phyloP scores from a whole-genome alignment of 2,329 filamentous ascomycete genomes.

The Escovopsis sp. region DNA sequence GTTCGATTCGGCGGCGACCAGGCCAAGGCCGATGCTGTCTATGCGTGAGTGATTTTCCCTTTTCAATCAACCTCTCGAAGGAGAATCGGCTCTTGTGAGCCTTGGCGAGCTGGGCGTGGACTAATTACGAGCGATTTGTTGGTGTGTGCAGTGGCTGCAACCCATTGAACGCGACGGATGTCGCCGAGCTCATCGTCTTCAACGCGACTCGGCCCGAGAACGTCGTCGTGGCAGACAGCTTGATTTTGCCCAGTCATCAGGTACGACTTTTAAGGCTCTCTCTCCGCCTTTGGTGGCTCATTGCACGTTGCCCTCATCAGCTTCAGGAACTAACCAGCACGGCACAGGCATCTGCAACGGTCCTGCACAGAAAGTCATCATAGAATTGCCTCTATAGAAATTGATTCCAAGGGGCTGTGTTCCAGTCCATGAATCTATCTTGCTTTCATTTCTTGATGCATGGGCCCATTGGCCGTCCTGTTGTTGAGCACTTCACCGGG shows the following conservation, averaged over 20 bases:
- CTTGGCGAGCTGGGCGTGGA: too few relatives aligned
- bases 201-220: slow-evolving; percentile 73
- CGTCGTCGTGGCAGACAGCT: slow-evolving; percentile 74
- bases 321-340: not conserved
- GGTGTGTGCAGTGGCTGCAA: slow-evolving; percentile 45
- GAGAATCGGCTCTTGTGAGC: too few relatives aligned
- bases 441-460: not conserved
- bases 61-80: not conserved
- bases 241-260: slow-evolving; percentile 84
- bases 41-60: slow-evolving; percentile 47
- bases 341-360: slow-evolving; percentile 19
- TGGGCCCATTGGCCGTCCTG: not conserved
- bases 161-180: slow-evolving; percentile 76
- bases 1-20: slow-evolving; percentile 83
- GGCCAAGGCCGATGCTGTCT: slow-evolving; percentile 76
- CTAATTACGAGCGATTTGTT: too few relatives aligned
- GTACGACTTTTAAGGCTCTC: slow-evolving; percentile 24
- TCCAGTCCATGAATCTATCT: too few relatives aligned
- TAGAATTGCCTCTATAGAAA: not conserved
- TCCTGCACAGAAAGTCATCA: slow-evolving; percentile 14
- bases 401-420: too few relatives aligned
- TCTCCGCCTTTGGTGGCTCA: too few relatives aligned
- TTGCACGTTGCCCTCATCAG: not conserved
- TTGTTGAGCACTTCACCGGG: too few relatives aligned
- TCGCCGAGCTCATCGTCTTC: slow-evolving; percentile 83